Evolutionary conservation across 148 eudicot species (phyloP), one percentile per base, ranked within the genome.

Genomic region (Rheum nobile): DNA sequence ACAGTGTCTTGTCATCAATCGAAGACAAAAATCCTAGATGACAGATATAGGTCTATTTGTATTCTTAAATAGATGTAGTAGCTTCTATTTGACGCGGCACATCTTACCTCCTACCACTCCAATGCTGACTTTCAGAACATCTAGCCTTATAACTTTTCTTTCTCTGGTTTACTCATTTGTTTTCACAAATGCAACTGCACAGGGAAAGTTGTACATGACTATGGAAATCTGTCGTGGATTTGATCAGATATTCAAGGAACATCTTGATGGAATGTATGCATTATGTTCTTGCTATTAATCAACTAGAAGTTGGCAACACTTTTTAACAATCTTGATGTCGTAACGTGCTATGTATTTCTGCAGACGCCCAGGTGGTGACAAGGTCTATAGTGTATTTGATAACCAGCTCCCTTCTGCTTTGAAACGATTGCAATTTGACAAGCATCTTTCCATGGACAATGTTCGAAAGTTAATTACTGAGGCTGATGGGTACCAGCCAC

Each of bases 401-500:
- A 94, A 85, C 86, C 98, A 89, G 76, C 96, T 94, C 74, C 98
- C 96, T 17, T 90, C 96, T 81, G 98, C 96, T 38, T 78, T 94
- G 77, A 91, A 94, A 80, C 86, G 97, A 82, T 85, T 94, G 85
- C 97, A 94, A 78, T 94, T 94, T 82, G 98, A 94, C 82, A 94
- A 85, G 85, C 93, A 94, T 65, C 96, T 94, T 82, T 88, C 97
- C 41, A 86, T 91, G 93, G 98, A 94, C 17, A 94, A 94, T 76
- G 93, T 94, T 68, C 75, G 93, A 70, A 94, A 89, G 72, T 78
- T 94, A 73, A 89, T 94, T 46, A 89, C 88, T 8, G 93, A 94
- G 86, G 98, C 98, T 77, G 98, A 94, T 89, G 98, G 98, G 61
- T 94, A 94, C 85, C 98, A 94, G 71, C 98, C 98, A 69, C 98